Conservation (phyloP, 2,329 filamentous ascomycete species). For the Capronia americana region DNA sequence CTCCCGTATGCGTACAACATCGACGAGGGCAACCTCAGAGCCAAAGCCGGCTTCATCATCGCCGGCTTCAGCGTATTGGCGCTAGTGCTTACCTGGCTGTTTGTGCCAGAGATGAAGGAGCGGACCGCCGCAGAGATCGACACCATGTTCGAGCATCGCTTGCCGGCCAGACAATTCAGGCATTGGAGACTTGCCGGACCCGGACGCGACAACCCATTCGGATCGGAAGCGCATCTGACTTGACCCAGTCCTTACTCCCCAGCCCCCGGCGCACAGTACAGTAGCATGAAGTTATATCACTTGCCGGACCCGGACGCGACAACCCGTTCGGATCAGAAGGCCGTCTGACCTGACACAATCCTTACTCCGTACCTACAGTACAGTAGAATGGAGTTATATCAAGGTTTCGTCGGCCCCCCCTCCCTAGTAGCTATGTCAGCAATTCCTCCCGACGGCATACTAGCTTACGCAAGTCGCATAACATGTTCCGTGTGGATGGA, state of each 20-base stretch:
- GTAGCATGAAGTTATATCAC: background rate
- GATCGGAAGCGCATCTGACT: background rate
- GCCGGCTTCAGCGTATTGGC: conserved; percentile 45
- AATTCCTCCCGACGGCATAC: background rate
- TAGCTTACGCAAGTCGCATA: background rate
- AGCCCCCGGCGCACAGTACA: no score
- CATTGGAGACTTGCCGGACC: conserved; percentile 33
- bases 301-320: no score
- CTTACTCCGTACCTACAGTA: no score
- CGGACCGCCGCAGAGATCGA: conserved; percentile 58
- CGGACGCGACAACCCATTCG: background rate
- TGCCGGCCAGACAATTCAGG: conserved; percentile 41
- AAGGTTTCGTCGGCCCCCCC: background rate
- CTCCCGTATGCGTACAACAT: conserved; percentile 61
- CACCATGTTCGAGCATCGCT: conserved; percentile 43
- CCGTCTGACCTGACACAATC: no score
- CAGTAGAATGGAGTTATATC: no score
- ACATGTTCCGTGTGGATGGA: background rate
- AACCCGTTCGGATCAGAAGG: no score
- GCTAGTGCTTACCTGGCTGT: conserved; percentile 49
- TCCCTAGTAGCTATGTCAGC: background rate
- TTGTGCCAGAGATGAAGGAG: conserved; percentile 62
- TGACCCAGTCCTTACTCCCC: background rate
- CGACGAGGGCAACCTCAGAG: conserved; percentile 51
- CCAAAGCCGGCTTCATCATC: conserved; percentile 53